Base-by-base conservation (phyloP, 495 filamentous ascomycete species). In the Hapsidospora chrysogenum region DNA sequence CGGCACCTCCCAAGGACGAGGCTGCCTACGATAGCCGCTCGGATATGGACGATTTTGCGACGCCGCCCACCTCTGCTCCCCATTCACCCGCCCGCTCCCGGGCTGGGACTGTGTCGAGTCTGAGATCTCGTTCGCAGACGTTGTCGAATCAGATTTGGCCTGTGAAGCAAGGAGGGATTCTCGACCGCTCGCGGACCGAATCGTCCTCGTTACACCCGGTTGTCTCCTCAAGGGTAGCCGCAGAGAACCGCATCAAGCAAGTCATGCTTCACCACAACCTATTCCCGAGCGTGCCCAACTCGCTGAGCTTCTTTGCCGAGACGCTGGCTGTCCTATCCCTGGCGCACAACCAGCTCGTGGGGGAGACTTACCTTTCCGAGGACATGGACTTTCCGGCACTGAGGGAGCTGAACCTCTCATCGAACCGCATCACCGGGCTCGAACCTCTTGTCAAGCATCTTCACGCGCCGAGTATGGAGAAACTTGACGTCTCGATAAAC, bases 401-500 rank as follows among this genome's bases (percentile, higher is more conserved):
- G 10, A 74, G 72, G 33, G 76, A 76, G 28, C 68, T 95, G 33
- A 82, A 77, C 46, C 53, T 96, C 15, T 63, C 70, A 32, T 63
- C 65, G 7, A 82, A 86, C 44, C 67, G 64, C 19, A 61, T 94
- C 38, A 74, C 67, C 1, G 66, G 70, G 1, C 53, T 93, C 6
- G 58, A 65, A 6, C 69, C 75, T 13, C 52, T 94, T 2, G 55
- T 72, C 13, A 49, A 61, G 2, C 62, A 72, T 37, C 63, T 94
- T 9, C 56, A 63, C 13, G 82, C 85, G 0, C 81, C 85, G 0
- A 61, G 60, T 25, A 64, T 96, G 9, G 66, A 74, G 19, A 73
- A 76, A 40, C 63, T 94, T 0, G 78, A 95, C 51, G 62, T 92
- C 16, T 82, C 78, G 17, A 70, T 72, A 44, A 95, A 94, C 47